Base-by-base conservation (phyloP, 129 eudicot species). In the Ambrosia trifida region DNA sequence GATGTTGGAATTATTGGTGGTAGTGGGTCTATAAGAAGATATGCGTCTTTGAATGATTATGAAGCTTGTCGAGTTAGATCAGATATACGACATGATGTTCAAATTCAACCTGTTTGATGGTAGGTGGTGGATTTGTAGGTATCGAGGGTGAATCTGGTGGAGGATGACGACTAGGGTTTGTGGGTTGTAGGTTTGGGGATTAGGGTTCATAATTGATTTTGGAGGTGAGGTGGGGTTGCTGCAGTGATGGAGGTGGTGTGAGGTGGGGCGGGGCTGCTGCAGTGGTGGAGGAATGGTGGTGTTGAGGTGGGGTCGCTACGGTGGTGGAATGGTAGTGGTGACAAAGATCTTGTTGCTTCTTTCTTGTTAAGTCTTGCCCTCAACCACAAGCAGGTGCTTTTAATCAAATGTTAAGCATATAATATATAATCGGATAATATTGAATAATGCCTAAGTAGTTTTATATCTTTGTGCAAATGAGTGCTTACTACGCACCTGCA, bases 401-500 rank as follows among this genome's bases (percentile, higher is more conserved):
- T 49, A 12, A 41, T 49, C 36, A 12, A 49, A 64, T 64, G 38
- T 32, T 41, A 49, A 5, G 16, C 40, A 28, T 28, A 61, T 4
- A 32, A 11, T 50, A 11, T 77, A 20, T 50, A 49, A 28, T 13
- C 20, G 19, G 66, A 77, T 7, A 31, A 16, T 58, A 12, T 24
- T 40, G 46, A 3, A 3, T n/a, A 41, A 40, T 58, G 52, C 10
- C 24, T 54, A 57, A 57, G 40, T 36, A 16, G 16, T 57, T 57
- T 19, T 30, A 59, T 72, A 53, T 70, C 12, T 40, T 83, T 59
- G 38, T 80, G 80, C 93, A 90, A 96, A 94, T 94, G 98, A 89
- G 98, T 90, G 97, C 96, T 45, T 94, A 94, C 81, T 89, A 83
- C 64, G 98, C 96, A 4, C 98, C 97, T 70, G 97, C 97, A 38